Evolutionary conservation across 345 rosid species (phyloP).

Genomic region (Eucalyptus erythrocorys): DNA sequence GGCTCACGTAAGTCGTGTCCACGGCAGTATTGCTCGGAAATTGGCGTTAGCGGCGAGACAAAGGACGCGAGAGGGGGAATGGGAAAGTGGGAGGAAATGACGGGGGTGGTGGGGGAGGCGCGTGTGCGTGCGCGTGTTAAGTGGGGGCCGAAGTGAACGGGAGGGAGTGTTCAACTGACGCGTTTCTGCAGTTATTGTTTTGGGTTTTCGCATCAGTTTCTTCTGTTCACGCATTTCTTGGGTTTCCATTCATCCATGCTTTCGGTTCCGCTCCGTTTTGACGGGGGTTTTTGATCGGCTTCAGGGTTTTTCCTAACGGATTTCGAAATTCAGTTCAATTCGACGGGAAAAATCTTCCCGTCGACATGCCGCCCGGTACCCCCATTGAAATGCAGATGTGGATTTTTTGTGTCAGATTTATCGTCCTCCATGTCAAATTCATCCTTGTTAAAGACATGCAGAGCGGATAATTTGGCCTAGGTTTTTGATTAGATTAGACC

Average conservation of each 20-base stretch:
- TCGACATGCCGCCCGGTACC: too few species aligned
- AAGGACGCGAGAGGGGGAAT: not conserved
- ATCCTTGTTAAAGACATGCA: rapidly evolving
- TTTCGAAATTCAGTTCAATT: not conserved
- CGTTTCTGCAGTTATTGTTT: not conserved
- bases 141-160: not conserved
- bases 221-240: not conserved
- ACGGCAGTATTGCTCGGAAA: not conserved
- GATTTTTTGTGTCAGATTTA: too few species aligned
- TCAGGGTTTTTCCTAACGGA: not conserved
- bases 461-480: rapidly evolving
- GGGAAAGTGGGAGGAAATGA: not conserved
- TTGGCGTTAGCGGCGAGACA: not conserved
- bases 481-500: rapidly evolving
- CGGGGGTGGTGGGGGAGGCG: not conserved
- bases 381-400: not conserved
- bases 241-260: not conserved
- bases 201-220: not conserved
- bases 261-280: not conserved
- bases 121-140: not conserved
- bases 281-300: not conserved
- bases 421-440: rapidly evolving
- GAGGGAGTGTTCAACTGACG: not conserved
- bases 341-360: not conserved
- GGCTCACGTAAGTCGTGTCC: rapidly evolving